phyloP scores from a whole-genome alignment of 495 filamentous ascomycete genomes.

The Trichoderma virens region DNA sequence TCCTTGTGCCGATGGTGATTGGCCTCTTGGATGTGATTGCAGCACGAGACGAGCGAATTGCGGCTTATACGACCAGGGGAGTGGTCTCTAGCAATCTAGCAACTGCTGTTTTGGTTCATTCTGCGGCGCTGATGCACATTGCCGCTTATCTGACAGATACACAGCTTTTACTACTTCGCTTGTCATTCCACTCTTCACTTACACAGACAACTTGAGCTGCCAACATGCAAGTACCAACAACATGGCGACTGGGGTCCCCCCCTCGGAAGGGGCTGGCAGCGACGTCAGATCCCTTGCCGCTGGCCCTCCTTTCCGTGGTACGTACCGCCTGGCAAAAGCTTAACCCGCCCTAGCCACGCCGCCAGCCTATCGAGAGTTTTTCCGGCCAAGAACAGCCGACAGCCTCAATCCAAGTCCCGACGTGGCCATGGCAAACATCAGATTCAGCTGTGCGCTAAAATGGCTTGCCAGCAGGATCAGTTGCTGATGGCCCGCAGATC shows the following conservation, averaged over 20 bases:
- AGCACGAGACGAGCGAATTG: no score
- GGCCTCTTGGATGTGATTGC: background rate
- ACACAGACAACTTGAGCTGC: no score
- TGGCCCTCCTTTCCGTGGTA: slow-evolving; percentile 1
- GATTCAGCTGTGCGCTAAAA: slow-evolving; percentile 2
- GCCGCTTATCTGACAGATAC: no score
- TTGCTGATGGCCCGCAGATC: background rate
- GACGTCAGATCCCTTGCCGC: slow-evolving; percentile 9
- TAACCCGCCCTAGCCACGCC: background rate
- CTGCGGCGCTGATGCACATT: no score
- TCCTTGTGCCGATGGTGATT: background rate
- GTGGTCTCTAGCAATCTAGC: no score
- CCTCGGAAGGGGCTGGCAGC: background rate
- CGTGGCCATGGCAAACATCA: background rate
- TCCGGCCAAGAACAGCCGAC: background rate
- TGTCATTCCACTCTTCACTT: no score
- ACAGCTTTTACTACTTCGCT: no score
- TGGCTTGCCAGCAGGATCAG: background rate
- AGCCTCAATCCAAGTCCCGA: slow-evolving; percentile 7
- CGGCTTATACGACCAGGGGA: no score
- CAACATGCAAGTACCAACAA: no score
- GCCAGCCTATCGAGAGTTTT: slow-evolving; percentile 1
- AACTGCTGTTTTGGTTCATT: no score
- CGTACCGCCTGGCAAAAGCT: slow-evolving; percentile 3
- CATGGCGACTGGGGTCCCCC: background rate